phyloP scores from a whole-genome alignment of 2,329 filamentous ascomycete species.

The Pezicula rhizophila region DNA sequence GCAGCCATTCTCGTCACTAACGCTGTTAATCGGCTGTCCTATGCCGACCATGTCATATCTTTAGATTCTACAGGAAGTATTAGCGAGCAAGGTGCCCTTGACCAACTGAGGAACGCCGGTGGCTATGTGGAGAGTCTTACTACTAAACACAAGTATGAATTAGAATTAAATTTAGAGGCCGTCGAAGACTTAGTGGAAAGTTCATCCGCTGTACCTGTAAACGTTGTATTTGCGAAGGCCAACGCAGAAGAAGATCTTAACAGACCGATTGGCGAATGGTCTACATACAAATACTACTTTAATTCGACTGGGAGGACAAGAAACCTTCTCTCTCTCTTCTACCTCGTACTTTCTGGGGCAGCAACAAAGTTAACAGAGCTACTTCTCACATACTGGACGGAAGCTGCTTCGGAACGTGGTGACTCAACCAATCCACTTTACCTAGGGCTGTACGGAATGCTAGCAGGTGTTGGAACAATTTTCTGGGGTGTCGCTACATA shows the following conservation, averaged over 20 bases:
- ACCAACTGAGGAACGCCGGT: constrained; percentile 26
- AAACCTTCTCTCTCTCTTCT: constrained; percentile 4
- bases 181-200: not conserved
- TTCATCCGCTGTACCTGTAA: not conserved
- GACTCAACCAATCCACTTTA: constrained; percentile 10
- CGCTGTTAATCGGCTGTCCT: constrained; percentile 24
- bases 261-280: constrained; percentile 18
- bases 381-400: constrained; percentile 22
- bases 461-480: constrained; percentile 1
- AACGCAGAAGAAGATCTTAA: constrained; percentile 13
- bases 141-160: not conserved
- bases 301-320: constrained; percentile 16
- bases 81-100: constrained; percentile 30
- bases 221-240: not conserved
- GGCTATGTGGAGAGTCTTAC: constrained; percentile 27
- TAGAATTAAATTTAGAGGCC: not conserved
- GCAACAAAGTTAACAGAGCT: constrained; percentile 14
- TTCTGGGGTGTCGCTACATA: constrained; percentile 6
- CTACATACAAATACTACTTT: constrained; percentile 24
- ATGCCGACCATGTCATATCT: constrained; percentile 34
- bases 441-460: constrained; percentile 8
- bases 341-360: constrained; percentile 6
- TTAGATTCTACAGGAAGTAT: constrained; percentile 29
- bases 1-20: constrained; percentile 32
- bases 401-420: constrained; percentile 1